Conservation (phyloP, 345 rosid species). For the Salix dunnii region DNA sequence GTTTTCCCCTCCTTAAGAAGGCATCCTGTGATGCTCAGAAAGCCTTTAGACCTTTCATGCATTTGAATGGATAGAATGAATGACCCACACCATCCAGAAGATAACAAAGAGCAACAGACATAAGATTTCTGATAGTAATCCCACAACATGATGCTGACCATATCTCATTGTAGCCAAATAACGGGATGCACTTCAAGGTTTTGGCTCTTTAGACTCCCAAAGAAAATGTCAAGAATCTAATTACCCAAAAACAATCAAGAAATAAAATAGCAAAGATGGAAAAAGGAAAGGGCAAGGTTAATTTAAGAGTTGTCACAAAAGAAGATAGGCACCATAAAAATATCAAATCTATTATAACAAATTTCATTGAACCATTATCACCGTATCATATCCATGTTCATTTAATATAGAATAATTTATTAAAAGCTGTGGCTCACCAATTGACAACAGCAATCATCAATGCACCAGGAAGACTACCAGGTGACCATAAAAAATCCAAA, state of each 20-base stretch:
- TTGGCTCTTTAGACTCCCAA: background rate
- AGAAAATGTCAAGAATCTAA: background rate
- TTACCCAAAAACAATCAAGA: background rate
- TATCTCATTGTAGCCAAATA: background rate
- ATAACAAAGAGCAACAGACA: no score
- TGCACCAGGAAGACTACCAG: conserved; percentile 60
- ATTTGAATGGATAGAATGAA: no score
- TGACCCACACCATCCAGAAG: no score
- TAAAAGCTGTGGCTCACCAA: conserved; percentile 61
- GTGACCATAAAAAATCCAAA: conserved; percentile 57
- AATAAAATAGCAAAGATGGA: background rate
- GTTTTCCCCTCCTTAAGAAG: no score
- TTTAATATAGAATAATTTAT: background rate
- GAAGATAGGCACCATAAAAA: no score
- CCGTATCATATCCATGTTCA: background rate
- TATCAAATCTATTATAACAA: no score
- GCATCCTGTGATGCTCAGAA: no score
- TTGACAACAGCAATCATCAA: conserved; percentile 59
- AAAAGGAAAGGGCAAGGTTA: background rate
- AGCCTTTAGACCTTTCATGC: no score
- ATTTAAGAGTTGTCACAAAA: background rate
- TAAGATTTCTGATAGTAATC: no score
- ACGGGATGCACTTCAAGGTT: background rate
- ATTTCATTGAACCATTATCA: background rate
- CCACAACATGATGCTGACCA: background rate